A percentile compares a stretch with the other conserved stretches of the same genome.
phyloP scores from a whole-genome alignment of 352 stramenopile genomes.

The Globisporangium viniferum region DNA sequence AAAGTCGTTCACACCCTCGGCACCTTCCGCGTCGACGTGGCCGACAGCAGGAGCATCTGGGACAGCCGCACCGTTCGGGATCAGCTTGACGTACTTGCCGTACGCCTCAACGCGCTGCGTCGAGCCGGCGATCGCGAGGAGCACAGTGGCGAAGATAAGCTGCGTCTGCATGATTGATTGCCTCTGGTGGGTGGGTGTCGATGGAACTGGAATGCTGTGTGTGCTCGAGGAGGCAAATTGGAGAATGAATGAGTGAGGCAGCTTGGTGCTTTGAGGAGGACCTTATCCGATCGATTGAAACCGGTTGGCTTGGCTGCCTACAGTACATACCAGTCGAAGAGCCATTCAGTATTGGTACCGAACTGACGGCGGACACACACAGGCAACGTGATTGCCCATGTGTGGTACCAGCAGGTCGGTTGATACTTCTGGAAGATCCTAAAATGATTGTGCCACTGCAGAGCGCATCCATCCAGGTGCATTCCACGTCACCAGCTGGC shows the following conservation, averaged over 20 bases:
- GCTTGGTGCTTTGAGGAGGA: background rate
- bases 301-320: background rate
- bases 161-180: slow-evolving; percentile 8
- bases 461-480: background rate
- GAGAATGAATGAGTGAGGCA: background rate
- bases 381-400: background rate
- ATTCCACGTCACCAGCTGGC: background rate
- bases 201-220: background rate
- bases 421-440: background rate
- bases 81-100: slow-evolving; percentile 37
- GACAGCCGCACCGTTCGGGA: slow-evolving; percentile 62
- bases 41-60: slow-evolving; percentile 42
- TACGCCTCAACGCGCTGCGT: slow-evolving; percentile 23
- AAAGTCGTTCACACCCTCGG: slow-evolving; percentile 58
- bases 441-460: background rate
- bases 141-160: slow-evolving; percentile 8
- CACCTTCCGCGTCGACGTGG: slow-evolving; percentile 42
- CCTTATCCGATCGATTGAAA: background rate
- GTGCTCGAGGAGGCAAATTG: background rate
- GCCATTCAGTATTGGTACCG: background rate
- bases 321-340: background rate
- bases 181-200: background rate
- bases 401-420: background rate
- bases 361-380: background rate
- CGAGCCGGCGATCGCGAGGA: slow-evolving; percentile 10